Percentiles rank a stretch among this genome's conserved stretches.
Evolutionary conservation across 768 basidiomycete genomes (phyloP).

Genomic region (Hydnum rufescens): DNA sequence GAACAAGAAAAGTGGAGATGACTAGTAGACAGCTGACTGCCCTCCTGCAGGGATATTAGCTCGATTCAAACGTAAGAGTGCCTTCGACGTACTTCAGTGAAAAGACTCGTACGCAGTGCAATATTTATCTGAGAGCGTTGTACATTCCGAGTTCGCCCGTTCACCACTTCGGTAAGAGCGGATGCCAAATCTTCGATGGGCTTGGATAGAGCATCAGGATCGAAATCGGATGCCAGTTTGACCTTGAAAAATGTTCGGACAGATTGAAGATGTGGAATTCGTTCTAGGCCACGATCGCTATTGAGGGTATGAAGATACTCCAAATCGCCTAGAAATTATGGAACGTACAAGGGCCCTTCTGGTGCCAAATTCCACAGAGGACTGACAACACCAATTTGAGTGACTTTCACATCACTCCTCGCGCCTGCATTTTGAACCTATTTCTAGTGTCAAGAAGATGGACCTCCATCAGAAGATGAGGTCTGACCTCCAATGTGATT

Average conservation of each 20-base stretch:
- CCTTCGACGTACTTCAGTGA: constrained; percentile 9
- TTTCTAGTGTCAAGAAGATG: background rate
- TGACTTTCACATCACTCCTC: constrained; percentile 26
- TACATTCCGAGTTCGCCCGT: background rate
- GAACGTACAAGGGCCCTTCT: constrained; percentile 1
- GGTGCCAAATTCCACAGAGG: constrained; percentile 42
- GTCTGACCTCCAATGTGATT: constrained; percentile 11
- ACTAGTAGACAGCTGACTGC: background rate
- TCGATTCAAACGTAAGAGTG: too few species aligned
- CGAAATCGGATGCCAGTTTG: too few species aligned
- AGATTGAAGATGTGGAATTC: background rate
- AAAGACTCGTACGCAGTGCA: constrained; percentile 6
- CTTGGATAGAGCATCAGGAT: too few species aligned
- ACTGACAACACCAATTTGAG: constrained; percentile 44
- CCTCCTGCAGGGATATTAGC: constrained; percentile 11
- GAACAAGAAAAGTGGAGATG: constrained; percentile 15
- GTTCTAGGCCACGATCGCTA: constrained; percentile 21
- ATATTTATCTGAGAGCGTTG: background rate
- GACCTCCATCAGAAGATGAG: background rate
- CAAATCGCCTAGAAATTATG: constrained; percentile 5
- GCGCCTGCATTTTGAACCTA: constrained; percentile 32
- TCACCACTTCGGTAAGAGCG: background rate
- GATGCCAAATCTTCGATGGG: too few species aligned
- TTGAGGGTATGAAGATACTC: constrained; percentile 28
- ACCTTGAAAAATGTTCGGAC: too few species aligned